These are phyloP conservation scores for Pneumocystis wakefieldiae DNA, from an alignment of 1,139 yeast species.

Conservation along the genomic window DNA sequence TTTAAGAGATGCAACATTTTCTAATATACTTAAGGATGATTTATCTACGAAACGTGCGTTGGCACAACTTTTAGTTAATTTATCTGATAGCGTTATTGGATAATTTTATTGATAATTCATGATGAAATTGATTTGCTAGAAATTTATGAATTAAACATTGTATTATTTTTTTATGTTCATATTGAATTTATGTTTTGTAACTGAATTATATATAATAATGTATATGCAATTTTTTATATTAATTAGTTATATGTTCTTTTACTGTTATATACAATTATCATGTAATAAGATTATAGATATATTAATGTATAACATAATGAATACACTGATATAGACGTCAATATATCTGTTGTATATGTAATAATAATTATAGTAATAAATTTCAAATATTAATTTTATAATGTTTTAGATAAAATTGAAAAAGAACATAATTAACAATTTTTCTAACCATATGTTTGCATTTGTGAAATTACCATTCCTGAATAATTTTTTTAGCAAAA, in stretches of 20 bases:
- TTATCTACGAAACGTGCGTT: slow-evolving; percentile 76
- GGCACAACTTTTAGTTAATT: slow-evolving; percentile 63
- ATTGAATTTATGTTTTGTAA: background rate
- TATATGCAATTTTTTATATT: too few species aligned
- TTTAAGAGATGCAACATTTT: slow-evolving; percentile 79
- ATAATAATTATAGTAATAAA: too few species aligned
- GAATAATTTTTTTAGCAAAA: background rate
- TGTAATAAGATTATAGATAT: too few species aligned
- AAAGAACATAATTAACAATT: background rate
- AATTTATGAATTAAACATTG: background rate
- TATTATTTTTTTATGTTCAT: background rate
- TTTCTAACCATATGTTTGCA: background rate
- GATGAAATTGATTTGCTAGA: background rate
- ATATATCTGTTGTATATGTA: too few species aligned
- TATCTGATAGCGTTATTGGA: slow-evolving; percentile 26
- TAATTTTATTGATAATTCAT: background rate
- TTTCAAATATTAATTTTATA: too few species aligned
- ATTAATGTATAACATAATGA: too few species aligned
- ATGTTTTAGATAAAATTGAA: too few species aligned
- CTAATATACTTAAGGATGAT: slow-evolving; percentile 67
- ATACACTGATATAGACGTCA: too few species aligned
- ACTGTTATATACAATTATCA: too few species aligned
- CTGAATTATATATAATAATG: too few species aligned
- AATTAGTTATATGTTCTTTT: too few species aligned
- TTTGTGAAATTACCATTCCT: background rate